Base-by-base conservation (phyloP, 306 rosid genomes). In the Hippophae tibetana region DNA sequence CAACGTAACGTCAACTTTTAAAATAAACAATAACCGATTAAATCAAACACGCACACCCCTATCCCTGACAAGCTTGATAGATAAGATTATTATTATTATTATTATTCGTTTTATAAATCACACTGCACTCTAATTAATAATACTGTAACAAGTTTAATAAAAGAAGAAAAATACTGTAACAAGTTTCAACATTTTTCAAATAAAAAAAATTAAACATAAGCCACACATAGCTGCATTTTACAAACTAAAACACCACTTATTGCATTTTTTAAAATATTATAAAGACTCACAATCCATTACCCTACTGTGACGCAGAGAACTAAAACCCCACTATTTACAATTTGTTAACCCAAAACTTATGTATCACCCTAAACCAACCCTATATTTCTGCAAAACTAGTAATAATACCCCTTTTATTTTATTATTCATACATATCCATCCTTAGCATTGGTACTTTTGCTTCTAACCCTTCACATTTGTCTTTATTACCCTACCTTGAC, bases 271-370 rank as follows among this genome's bases (percentile, higher is more conserved):
- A 79, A 72, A 49, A 78, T 76, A 61, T 75, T 68, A 66, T 2
- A 31, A 2, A 31, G 38, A 31, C 38, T 31, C 2, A 31, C 4
- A 2, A 31, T 31, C 38, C 3, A 31, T 0, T 31, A 2, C 38
- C 38, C 38, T 2, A 31, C 38, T 1, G 38, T 31, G 38, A 31
- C 38, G 38, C 56, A 52, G 58, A 71, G 77, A 2, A 48, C 49
- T 47, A 60, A 46, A 31, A 2, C 38, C 69, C 67, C 51, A 58
- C 3, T 78, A 85, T 92, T 68, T 79, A 83, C 99, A 87, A 41
- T 65, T 69, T 61, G 66, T 43, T 31, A 50, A 65, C 80, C 81
- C 84, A 81, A 76, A 79, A 82, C 86, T 81, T 81, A 76, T 46
- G 86, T 83, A 87, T 76, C 67, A 71, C 79, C 52, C 67, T 54